These are phyloP conservation scores for Trichosanthes cucumerina DNA, from an alignment of 306 rosid genomes.

Conservation along the genomic window DNA sequence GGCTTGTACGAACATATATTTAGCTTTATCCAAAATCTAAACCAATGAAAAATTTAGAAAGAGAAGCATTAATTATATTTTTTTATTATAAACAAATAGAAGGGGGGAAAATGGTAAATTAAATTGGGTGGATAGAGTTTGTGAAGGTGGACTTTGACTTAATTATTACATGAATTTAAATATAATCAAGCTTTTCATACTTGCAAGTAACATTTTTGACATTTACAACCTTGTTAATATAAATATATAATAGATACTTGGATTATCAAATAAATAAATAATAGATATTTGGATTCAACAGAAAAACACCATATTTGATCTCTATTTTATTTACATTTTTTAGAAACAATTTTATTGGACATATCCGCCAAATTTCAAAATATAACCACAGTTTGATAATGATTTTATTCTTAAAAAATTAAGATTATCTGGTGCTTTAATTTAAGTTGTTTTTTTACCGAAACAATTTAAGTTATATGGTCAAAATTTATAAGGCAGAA, in stretches of 20 bases:
- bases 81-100: neutral
- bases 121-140: neutral
- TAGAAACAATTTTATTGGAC: too few species aligned
- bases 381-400: too few species aligned
- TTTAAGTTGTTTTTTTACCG: too few species aligned
- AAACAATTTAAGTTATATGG: too few species aligned
- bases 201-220: constrained; percentile 2
- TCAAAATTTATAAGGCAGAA: too few species aligned
- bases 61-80: neutral
- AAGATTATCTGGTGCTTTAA: too few species aligned
- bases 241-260: neutral
- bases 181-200: neutral
- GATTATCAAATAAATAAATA: too few species aligned
- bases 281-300: too few species aligned
- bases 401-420: too few species aligned
- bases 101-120: neutral
- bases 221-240: neutral
- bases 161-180: neutral
- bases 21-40: neutral
- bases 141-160: neutral
- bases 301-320: too few species aligned
- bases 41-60: neutral
- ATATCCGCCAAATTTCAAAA: neutral
- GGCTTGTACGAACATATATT: neutral
- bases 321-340: too few species aligned